Evolutionary conservation across 2,329 filamentous ascomycete genomes (phyloP), one percentile per base, ranked within the genome.

Genomic region (Aspergillus sp.): DNA sequence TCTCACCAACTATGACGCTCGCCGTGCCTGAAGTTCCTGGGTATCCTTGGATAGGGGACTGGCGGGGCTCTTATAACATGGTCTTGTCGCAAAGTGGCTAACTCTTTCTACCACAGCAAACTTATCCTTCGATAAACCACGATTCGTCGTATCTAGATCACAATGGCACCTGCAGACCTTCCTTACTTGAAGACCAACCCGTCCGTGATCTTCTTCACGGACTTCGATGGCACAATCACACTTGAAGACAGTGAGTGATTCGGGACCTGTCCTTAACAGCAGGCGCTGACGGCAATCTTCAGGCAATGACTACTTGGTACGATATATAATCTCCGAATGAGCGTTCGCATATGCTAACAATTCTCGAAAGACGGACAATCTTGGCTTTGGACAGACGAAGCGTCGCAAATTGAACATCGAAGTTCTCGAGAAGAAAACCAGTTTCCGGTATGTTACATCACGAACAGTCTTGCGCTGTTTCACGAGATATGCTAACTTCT

Each of bases 161-260:
- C 44, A 41, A 69, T 69, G 66, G 59, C 57, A 10, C 61, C 63
- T 23, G 57, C 51, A 9, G 49, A 52, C 12, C 64, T 72, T 33
- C 68, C 69, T 19, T 71, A 71, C 22, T 64, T 76, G 57, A 63
- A 68, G 51, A 70, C 66, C 49, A 83, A 86, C 66, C 90, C 90
- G 45, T 86, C 89, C 72, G 87, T 88, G 75, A 90, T 98, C 76
- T 96, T 98, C 80, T 97, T 97, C 77, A 95, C 90, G 59, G 93
- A 98, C 74, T 97, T 97, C 66, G 93, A 98, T 71, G 93, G 93
- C 62, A 97, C 90, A 46, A 91, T 96, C 66, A 96, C 91, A 43
- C 78, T 83, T 49, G 74, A 81, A 62, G 82, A 85, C 68, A 83
- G 80, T 79, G 62, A 64, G 76, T 73, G 35, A 27, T 47, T 45